A percentile compares a stretch with the other conserved stretches of the same genome.
Evolutionary conservation across 2,329 filamentous ascomycete species (phyloP).

Genomic region (Ophiostoma quercus): DNA sequence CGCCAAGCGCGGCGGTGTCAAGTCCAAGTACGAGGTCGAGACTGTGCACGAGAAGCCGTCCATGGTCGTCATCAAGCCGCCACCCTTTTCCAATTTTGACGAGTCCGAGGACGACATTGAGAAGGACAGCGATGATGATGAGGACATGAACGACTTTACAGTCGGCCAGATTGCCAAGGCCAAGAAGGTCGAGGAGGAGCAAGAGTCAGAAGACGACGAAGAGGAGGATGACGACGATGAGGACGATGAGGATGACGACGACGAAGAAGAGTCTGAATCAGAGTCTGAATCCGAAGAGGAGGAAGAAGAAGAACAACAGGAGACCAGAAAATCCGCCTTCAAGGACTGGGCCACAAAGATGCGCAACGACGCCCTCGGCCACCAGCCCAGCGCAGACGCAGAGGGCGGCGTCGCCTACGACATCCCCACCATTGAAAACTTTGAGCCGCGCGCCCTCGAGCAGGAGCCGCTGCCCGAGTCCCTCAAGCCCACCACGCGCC

Average conservation of each 20-base stretch:
- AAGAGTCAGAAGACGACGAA: conserved; percentile 18
- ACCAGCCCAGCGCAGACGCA: conserved; percentile 39
- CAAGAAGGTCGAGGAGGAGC: conserved; percentile 31
- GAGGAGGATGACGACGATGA: conserved; percentile 33
- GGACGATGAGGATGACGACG: conserved; percentile 33
- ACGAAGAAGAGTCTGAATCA: conserved; percentile 30
- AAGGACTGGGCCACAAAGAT: conserved; percentile 89
- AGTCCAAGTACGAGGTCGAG: conserved; percentile 65
- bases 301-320: conserved; percentile 28
- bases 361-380: conserved; percentile 76
- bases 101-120: conserved; percentile 26
- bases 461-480: conserved; percentile 66
- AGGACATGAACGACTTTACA: conserved; percentile 21
- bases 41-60: conserved; percentile 56
- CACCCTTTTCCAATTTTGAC: background rate
- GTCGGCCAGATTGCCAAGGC: conserved; percentile 28
- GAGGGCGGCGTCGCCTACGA: conserved; percentile 34
- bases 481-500: conserved; percentile 55
- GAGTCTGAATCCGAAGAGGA: too few relatives aligned
- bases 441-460: conserved; percentile 62
- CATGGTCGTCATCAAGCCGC: conserved; percentile 36
- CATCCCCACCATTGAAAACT: conserved; percentile 56
- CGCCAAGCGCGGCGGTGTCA: conserved; percentile 63
- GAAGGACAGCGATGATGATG: conserved; percentile 25
- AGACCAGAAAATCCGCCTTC: conserved; percentile 61